Base-by-base conservation (phyloP, 2,329 filamentous ascomycete species). In the Aspergillus aculeatus region DNA sequence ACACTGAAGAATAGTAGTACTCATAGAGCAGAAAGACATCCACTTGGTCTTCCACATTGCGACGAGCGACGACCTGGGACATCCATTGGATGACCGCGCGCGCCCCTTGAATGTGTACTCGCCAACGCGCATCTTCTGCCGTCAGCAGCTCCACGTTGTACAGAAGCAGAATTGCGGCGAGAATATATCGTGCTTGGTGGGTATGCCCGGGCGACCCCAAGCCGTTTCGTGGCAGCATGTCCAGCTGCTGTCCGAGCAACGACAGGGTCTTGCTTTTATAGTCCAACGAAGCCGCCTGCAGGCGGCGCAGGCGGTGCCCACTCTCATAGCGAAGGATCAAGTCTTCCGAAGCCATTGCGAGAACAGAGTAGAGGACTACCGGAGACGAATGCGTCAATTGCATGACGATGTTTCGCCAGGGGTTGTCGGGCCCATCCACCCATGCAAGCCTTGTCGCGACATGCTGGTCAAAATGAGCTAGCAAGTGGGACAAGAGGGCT, bases 1-100 rank as follows among this genome's bases (percentile, higher is more conserved):
- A 70, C 4, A 69, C 68, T 35, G 64, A 65, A 6, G 66, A 62
- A 19, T 65, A 68, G 47, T 70, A 71, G n/a, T 69, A 66, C 58
- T 71, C 68, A 47, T 70, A 68, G 55, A 67, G 57, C 24, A 69
- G 62, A 49, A 67, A 69, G 2, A 61, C 54, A 29, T 70, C 64
- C 1, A 56, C 51, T 2, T 35, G 21, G 10, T 61, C 55, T 29
- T 49, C 32, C 10, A 56, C 49, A n/a, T 23, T 16, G 12, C 49
- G 29, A 32, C 29, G 31, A 29, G 47, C 38, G 12, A 49, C 47
- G 3, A 55, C 49, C 4, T 61, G 49, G 9, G 49, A 21, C 16
- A 51, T 62, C 59, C 56, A 61, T 41, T 54, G 55, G 9, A 68
- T 61, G 32, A 71, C 68, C 14, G 61, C 66, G 19, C 68, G 60